These are phyloP conservation scores for Lecanicillium sp. DNA, from an alignment of 2,329 filamentous ascomycete species.

Conservation along the genomic window DNA sequence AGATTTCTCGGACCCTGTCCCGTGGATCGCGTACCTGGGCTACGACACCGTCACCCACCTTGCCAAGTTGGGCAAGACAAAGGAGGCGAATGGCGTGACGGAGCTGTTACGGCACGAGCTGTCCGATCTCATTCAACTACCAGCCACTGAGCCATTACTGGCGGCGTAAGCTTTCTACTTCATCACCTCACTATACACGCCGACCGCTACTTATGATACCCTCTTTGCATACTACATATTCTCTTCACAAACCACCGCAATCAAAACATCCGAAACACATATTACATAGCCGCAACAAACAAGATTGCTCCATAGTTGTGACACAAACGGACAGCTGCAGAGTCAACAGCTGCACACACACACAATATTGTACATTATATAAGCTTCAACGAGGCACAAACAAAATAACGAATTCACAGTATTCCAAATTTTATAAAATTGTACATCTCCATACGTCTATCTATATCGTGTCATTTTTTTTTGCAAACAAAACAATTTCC, in stretches of 20 bases:
- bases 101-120: constrained; percentile 28
- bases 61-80: constrained; percentile 28
- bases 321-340: too few species aligned
- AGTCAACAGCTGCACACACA: neutral
- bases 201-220: too few species aligned
- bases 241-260: too few species aligned
- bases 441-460: neutral
- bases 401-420: neutral
- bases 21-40: constrained; percentile 32
- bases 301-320: too few species aligned
- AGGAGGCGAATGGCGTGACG: constrained; percentile 33
- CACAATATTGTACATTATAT: neutral
- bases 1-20: constrained; percentile 13
- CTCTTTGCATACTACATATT: too few species aligned
- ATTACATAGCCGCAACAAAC: too few species aligned
- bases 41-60: constrained; percentile 40
- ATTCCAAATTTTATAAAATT: neutral
- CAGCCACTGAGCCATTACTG: too few species aligned
- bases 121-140: constrained; percentile 18
- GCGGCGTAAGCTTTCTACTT: too few species aligned
- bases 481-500: too few species aligned
- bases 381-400: neutral
- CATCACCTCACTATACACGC: too few species aligned
- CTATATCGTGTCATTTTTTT: too few species aligned
- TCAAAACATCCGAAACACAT: too few species aligned